Conservation (phyloP, 2,329 filamentous ascomycete genomes). For the Cordyceps javanica region DNA sequence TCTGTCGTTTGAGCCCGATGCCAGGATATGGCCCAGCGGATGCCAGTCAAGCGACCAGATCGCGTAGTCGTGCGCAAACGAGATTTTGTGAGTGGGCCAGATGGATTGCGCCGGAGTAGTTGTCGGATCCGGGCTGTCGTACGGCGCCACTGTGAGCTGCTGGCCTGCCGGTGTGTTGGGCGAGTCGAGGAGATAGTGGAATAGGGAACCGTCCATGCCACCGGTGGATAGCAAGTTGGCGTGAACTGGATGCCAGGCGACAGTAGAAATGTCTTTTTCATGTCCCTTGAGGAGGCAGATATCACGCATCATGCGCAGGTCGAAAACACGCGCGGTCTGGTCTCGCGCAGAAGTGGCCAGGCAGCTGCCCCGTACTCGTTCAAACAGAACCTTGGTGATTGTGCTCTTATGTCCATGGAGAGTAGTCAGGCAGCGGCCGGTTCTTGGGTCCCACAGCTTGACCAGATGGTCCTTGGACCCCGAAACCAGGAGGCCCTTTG, state of each 20-base stretch:
- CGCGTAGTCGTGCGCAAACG: constrained; percentile 86
- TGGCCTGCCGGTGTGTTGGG: constrained; percentile 76
- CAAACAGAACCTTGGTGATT: constrained; percentile 87
- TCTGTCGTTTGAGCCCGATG: constrained; percentile 92
- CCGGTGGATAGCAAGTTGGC: constrained; percentile 84
- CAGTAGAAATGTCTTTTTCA: constrained; percentile 89
- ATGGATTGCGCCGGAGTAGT: constrained; percentile 85
- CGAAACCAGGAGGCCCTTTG: constrained; percentile 87
- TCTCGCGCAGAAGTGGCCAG: constrained; percentile 91
- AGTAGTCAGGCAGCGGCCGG: constrained; percentile 81
- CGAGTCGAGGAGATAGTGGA: constrained; percentile 94
- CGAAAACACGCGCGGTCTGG: constrained; percentile 87
- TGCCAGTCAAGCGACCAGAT: constrained; percentile 99
- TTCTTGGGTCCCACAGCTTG: constrained; percentile 97
- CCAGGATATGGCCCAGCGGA: constrained; percentile 88
- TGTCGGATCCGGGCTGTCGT: constrained; percentile 73
- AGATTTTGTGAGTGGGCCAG: constrained; percentile 79
- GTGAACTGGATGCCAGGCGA: constrained; percentile 92
- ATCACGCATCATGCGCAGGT: constrained; percentile 97
- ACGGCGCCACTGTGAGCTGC: constrained; percentile 68
- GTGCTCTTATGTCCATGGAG: constrained; percentile 97
- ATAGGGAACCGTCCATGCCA: constrained; percentile 80
- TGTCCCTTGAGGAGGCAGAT: constrained; percentile 89
- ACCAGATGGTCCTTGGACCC: constrained; percentile 97
- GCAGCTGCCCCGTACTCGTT: constrained; percentile 74